These are phyloP conservation scores for Mycena polygramma DNA, from an alignment of 768 basidiomycete species.

Conservation along the genomic window DNA sequence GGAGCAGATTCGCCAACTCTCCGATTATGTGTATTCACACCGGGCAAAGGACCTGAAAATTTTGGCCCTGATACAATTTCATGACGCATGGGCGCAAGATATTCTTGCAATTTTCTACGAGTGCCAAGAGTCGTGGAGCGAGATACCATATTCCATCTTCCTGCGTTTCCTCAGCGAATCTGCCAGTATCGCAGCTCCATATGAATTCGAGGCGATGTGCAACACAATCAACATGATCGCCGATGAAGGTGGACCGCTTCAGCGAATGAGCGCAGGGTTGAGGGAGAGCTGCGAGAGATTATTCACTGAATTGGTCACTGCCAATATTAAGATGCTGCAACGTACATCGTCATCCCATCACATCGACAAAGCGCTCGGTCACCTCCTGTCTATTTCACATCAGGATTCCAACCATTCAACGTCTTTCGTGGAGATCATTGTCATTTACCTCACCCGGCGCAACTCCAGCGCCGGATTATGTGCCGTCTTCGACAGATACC, in stretches of 20 bases:
- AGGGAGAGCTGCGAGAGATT: background rate
- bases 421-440: background rate
- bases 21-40: background rate
- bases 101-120: background rate
- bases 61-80: background rate
- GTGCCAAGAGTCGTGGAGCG: background rate
- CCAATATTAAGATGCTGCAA: background rate
- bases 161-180: background rate
- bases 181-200: background rate
- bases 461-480: background rate
- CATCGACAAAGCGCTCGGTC: conserved; percentile 7
- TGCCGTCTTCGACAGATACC: background rate
- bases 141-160: conserved; percentile 2
- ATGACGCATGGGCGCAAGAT: background rate
- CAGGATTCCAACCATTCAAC: background rate
- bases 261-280: too few relatives aligned
- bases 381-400: background rate
- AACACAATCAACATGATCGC: background rate
- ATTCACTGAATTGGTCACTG: background rate
- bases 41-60: background rate
- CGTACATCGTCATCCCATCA: background rate
- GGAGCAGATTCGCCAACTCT: background rate
- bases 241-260: background rate
- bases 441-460: background rate
- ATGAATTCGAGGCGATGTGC: conserved; percentile 7